These are phyloP conservation scores for Teunomyces tritomae DNA, from an alignment of 805 yeast genomes.

Conservation along the genomic window DNA sequence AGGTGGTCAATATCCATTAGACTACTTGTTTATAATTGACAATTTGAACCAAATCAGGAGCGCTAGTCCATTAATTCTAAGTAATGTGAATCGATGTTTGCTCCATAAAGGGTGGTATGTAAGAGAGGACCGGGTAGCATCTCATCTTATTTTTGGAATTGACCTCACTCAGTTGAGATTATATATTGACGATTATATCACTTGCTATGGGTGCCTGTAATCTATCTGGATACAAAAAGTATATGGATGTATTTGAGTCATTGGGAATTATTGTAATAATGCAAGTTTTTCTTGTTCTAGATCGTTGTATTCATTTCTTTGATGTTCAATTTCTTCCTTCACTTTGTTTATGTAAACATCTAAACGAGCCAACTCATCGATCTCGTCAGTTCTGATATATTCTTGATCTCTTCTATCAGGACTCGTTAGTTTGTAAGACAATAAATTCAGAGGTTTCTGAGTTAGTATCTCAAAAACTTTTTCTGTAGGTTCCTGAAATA, in stretches of 20 bases:
- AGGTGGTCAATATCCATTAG: constrained; percentile 36
- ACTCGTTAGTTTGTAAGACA: constrained; percentile 36
- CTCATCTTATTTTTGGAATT: constrained; percentile 9
- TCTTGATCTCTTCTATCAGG: constrained; percentile 41
- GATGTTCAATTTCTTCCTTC: constrained; percentile 40
- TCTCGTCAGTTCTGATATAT: constrained; percentile 38
- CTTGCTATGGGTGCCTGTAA: not conserved
- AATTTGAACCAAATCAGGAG: constrained; percentile 11
- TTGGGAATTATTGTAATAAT: constrained; percentile 25
- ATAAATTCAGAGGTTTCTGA: constrained; percentile 57
- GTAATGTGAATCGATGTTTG: constrained; percentile 1
- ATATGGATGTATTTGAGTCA: not conserved
- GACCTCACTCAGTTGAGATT: constrained; percentile 3
- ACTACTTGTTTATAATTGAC: constrained; percentile 24
- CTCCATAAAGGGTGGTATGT: not conserved
- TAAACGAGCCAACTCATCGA: constrained; percentile 40
- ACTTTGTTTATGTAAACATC: constrained; percentile 39
- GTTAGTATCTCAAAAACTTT: constrained; percentile 77
- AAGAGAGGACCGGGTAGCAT: constrained; percentile 1
- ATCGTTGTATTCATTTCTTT: constrained; percentile 37
- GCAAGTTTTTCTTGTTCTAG: constrained; percentile 43
- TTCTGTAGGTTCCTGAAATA: constrained; percentile 95
- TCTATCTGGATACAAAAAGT: not conserved
- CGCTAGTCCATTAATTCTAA: constrained; percentile 7
- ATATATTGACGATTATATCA: constrained; percentile 9